Percentiles rank a stretch among this genome's conserved stretches.
Conservation (phyloP, 75 land plant genomes). For the Picea glauca region DNA sequence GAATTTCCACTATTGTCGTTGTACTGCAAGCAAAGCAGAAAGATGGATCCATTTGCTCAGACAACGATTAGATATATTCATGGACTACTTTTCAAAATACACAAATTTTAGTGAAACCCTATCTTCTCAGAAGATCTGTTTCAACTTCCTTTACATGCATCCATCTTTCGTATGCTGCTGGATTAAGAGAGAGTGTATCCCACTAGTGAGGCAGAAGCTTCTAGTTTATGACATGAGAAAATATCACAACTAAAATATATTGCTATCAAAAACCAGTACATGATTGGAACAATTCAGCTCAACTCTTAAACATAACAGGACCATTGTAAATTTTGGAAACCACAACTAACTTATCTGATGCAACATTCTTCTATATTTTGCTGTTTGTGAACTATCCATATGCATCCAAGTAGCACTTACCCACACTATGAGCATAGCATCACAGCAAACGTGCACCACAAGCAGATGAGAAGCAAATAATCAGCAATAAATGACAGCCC, state of each 20-base stretch:
- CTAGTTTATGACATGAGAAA: background rate
- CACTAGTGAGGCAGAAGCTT: too few relatives aligned
- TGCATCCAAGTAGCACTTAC: background rate
- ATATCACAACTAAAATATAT: background rate
- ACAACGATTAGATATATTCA: background rate
- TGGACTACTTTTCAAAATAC: background rate
- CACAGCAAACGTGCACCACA: too few relatives aligned
- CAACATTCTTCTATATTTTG: background rate
- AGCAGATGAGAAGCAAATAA: background rate
- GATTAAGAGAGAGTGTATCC: background rate
- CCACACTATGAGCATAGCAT: too few relatives aligned
- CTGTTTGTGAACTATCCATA: background rate
- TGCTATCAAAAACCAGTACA: background rate
- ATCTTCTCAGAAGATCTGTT: background rate
- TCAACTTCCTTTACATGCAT: background rate
- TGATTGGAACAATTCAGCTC: background rate
- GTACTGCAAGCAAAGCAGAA: conserved; percentile 44
- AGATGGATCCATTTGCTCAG: background rate
- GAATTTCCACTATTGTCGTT: conserved; percentile 94
- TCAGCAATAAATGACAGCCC: background rate
- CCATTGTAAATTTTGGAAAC: background rate
- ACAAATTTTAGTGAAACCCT: background rate
- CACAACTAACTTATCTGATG: background rate
- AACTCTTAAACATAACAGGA: background rate
- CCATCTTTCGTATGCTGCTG: background rate